Percentiles rank a stretch among this genome's conserved stretches.
Evolutionary conservation across 2,329 filamentous ascomycete genomes (phyloP).

Genomic region (Aspergillus cejpii): DNA sequence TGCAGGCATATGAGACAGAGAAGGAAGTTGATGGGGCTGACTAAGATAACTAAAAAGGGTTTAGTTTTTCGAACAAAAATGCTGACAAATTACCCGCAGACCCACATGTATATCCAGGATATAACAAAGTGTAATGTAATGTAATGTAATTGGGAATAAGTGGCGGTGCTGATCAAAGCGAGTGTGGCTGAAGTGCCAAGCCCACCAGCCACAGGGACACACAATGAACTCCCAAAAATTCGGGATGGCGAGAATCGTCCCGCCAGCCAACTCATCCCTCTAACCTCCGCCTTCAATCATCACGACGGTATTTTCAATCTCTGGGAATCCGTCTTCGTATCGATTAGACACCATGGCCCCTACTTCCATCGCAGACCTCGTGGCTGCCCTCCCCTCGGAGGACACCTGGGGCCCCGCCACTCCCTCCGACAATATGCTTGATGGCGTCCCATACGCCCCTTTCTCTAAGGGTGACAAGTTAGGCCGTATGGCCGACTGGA

Average conservation of each 20-base stretch:
- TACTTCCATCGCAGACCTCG: constrained; percentile 57
- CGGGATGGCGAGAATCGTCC: constrained; percentile 10
- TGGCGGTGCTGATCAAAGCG: not conserved
- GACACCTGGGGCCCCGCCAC: constrained; percentile 83
- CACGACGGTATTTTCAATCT: constrained; percentile 1
- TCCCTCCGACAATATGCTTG: constrained; percentile 77
- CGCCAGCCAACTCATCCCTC: constrained; percentile 5
- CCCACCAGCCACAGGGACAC: constrained; percentile 9
- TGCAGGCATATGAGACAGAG: too few relatives aligned
- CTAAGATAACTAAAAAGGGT: too few relatives aligned
- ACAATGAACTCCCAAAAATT: constrained; percentile 20
- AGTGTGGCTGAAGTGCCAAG: constrained; percentile 8
- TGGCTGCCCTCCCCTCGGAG: constrained; percentile 64
- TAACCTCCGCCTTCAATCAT: not conserved
- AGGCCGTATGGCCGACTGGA: constrained; percentile 99
- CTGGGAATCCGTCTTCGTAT: constrained; percentile 1
- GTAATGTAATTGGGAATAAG: not conserved
- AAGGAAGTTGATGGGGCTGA: too few relatives aligned
- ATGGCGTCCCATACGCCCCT: constrained; percentile 93
- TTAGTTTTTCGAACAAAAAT: too few relatives aligned
- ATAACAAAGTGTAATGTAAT: too few relatives aligned
- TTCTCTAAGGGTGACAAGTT: constrained; percentile 99
- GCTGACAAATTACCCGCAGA: too few relatives aligned
- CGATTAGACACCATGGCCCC: constrained; percentile 42
- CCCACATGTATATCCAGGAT: too few relatives aligned